Percentiles rank a stretch among this genome's conserved stretches.
Evolutionary conservation across 106 monocot species (phyloP).

Genomic region (Platanthera guangdongensis): DNA sequence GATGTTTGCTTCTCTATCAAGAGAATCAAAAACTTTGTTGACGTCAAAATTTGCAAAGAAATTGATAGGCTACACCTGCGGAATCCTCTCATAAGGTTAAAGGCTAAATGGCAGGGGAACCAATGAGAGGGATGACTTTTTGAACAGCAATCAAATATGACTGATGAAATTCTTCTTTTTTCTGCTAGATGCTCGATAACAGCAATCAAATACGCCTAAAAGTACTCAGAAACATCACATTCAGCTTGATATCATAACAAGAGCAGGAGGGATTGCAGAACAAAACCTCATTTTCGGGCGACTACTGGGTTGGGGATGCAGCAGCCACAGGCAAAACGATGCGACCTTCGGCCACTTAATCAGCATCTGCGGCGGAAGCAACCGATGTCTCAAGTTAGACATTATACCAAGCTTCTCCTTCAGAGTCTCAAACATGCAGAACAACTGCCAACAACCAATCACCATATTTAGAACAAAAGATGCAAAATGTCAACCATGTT

Average conservation of each 20-base stretch:
- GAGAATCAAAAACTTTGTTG: too few relatives aligned
- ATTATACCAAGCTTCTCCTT: conserved; percentile 74
- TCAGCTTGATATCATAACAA: background rate
- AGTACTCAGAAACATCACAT: background rate
- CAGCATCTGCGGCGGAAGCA: conserved; percentile 77
- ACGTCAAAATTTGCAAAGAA: too few relatives aligned
- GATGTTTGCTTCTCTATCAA: too few relatives aligned
- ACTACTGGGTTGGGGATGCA: conserved; percentile 66
- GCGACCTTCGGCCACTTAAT: conserved; percentile 88
- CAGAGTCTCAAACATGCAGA: conserved; percentile 54
- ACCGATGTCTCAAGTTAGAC: conserved; percentile 79
- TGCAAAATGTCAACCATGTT: background rate
- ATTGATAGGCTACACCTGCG: too few relatives aligned
- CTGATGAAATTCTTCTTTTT: too few relatives aligned
- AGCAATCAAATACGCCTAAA: background rate
- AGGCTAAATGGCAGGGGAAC: too few relatives aligned
- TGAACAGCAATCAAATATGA: too few relatives aligned
- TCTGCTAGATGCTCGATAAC: too few relatives aligned
- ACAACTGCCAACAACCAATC: conserved; percentile 44
- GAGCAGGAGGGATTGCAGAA: background rate
- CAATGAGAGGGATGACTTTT: too few relatives aligned
- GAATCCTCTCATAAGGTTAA: too few relatives aligned
- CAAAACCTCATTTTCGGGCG: conserved; percentile 81
- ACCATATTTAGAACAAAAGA: background rate
- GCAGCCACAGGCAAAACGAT: conserved; percentile 82